Percentiles rank a stretch among this genome's conserved stretches.
Conservation (phyloP, 139 green algal species). For the Pleodorina starrii region DNA sequence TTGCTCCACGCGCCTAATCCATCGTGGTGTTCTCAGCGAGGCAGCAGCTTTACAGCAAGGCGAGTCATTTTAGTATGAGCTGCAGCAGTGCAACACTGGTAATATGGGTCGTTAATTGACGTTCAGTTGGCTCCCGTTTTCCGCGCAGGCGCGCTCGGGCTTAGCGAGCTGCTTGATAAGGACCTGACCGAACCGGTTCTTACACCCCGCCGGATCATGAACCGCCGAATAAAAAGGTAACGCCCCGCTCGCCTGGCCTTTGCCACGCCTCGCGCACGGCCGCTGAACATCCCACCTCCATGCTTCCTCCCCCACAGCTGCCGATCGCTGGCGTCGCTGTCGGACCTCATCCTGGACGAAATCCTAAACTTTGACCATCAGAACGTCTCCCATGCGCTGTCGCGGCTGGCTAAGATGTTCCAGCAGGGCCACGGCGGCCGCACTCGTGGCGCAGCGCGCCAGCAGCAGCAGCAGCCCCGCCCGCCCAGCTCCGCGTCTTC, state of each 20-base stretch:
- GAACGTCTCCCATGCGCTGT: conserved; percentile 35
- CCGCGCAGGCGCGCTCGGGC: neutral
- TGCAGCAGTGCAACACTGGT: too few species aligned
- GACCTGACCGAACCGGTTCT: neutral
- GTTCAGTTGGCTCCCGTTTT: neutral
- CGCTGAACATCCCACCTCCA: too few species aligned
- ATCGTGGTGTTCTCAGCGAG: neutral
- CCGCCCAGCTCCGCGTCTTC: neutral
- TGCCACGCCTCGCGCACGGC: too few species aligned
- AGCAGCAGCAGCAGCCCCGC: neutral
- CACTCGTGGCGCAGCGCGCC: too few species aligned
- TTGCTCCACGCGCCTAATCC: too few species aligned
- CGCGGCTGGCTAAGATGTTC: conserved; percentile 27
- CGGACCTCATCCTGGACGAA: conserved; percentile 10
- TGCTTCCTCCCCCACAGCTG: conserved; percentile 32
- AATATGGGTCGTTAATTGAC: neutral
- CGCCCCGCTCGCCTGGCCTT: too few species aligned
- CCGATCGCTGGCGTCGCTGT: neutral
- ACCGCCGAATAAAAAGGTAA: conserved; percentile 45
- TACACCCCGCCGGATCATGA: conserved; percentile 21
- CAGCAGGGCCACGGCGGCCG: neutral
- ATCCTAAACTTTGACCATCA: conserved; percentile 5
- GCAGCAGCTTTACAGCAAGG: conserved; percentile 9
- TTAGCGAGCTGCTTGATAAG: conserved; percentile 5
- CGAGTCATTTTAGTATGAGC: neutral